Evolutionary conservation across 192 early-diverging fungal species (phyloP).

Genomic region (Endogone sp.): DNA sequence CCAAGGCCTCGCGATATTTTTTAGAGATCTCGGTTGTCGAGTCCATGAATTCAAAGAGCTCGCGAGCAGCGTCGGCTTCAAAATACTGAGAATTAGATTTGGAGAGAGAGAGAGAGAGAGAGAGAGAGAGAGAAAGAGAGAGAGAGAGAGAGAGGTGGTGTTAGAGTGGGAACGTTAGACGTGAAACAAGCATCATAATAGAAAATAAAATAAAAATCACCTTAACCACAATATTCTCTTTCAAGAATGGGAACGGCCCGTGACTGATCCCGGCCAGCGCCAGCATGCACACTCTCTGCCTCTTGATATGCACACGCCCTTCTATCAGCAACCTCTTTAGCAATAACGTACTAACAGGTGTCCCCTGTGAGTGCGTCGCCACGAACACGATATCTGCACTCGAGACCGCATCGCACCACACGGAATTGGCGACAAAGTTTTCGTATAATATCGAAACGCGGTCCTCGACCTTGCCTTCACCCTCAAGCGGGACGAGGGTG

Average conservation of each 20-base stretch:
- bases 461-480: conserved; percentile 88
- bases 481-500: conserved; percentile 80
- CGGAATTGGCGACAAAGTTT: conserved; percentile 57
- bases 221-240: conserved; percentile 79
- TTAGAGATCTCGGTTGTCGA: conserved; percentile 61
- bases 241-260: conserved; percentile 81
- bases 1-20: conserved; percentile 69
- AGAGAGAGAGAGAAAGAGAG: not conserved
- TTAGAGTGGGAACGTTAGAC: no score
- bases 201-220: conserved; percentile 9
- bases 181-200: not conserved
- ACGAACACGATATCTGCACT: conserved; percentile 80
- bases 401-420: conserved; percentile 32
- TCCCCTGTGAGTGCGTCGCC: conserved; percentile 93
- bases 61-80: conserved; percentile 85
- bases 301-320: conserved; percentile 53
- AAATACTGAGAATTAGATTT: conserved; percentile 55
- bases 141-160: not conserved
- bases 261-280: conserved; percentile 94
- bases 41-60: conserved; percentile 94
- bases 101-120: not conserved
- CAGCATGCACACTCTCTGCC: conserved; percentile 74
- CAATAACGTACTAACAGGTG: conserved; percentile 80
- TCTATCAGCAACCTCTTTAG: conserved; percentile 69
- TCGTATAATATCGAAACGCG: conserved; percentile 80